Evolutionary conservation across 305 asterid genomes (phyloP).

Genomic region (Nicotiana rustica): DNA sequence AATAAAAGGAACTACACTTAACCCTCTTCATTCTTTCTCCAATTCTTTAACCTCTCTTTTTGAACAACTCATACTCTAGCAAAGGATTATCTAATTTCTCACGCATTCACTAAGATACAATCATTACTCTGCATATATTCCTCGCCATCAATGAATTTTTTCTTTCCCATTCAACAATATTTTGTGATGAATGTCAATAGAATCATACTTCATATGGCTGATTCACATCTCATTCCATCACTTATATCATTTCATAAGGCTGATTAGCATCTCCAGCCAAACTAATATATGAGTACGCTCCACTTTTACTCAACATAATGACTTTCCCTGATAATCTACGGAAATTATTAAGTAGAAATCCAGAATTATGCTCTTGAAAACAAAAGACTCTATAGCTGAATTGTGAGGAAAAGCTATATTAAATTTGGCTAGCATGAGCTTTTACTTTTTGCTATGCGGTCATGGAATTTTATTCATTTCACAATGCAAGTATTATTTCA

Average conservation of each 20-base stretch:
- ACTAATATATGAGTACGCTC: conserved; percentile 6
- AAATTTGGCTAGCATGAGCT: conserved; percentile 10
- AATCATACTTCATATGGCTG: conserved; percentile 18
- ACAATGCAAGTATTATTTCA: conserved; percentile 1
- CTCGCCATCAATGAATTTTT: conserved; percentile 13
- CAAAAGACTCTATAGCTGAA: conserved; percentile 5
- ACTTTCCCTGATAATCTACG: background rate
- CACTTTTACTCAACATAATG: conserved; percentile 4
- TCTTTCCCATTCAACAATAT: background rate
- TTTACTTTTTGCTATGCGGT: conserved; percentile 7
- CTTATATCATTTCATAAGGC: conserved; percentile 11
- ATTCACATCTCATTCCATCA: background rate
- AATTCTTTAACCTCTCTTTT: conserved; percentile 2
- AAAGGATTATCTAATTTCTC: background rate
- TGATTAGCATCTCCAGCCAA: conserved; percentile 18
- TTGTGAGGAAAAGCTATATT: background rate
- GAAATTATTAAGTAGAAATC: background rate
- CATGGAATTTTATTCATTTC: background rate
- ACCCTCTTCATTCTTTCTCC: background rate
- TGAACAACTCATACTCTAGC: conserved; percentile 3
- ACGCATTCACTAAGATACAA: background rate
- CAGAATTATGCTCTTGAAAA: background rate
- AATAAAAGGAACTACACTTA: background rate
- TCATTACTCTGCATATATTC: conserved; percentile 28
- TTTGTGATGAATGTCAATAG: background rate